These are phyloP conservation scores for Halophytophthora batemanensis DNA, from an alignment of 352 stramenopile species.

Conservation along the genomic window DNA sequence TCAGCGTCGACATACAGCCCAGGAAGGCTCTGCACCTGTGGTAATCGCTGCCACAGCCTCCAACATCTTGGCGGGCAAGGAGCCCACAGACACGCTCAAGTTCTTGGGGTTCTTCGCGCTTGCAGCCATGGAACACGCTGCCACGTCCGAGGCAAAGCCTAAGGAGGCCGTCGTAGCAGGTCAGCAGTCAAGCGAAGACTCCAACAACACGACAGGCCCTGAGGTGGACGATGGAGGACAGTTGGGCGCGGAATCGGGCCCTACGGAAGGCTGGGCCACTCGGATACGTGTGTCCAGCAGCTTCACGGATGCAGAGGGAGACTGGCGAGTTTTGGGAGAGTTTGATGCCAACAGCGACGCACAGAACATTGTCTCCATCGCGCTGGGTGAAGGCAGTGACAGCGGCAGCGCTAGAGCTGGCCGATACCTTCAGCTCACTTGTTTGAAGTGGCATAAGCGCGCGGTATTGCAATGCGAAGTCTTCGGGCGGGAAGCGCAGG, in stretches of 20 bases:
- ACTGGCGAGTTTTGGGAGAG: slow-evolving; percentile 58
- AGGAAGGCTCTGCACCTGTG: slow-evolving; percentile 19
- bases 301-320: slow-evolving; percentile 39
- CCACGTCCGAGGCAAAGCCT: slow-evolving; percentile 21
- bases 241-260: background rate
- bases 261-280: slow-evolving; percentile 52
- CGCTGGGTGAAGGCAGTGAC: slow-evolving; percentile 21
- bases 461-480: slow-evolving; percentile 68
- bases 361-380: slow-evolving; percentile 27
- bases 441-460: slow-evolving; percentile 56
- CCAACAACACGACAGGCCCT: background rate
- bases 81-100: slow-evolving; percentile 69
- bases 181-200: background rate
- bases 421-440: slow-evolving; percentile 62
- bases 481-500: slow-evolving; percentile 51
- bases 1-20: slow-evolving; percentile 19
- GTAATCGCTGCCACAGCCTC: slow-evolving; percentile 67
- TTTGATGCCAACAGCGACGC: slow-evolving; percentile 58
- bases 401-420: slow-evolving; percentile 26
- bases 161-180: background rate
- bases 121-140: slow-evolving; percentile 50
- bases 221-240: slow-evolving; percentile 4
- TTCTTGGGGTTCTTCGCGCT: slow-evolving; percentile 69
- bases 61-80: slow-evolving; percentile 79
- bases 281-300: slow-evolving; percentile 57